phyloP scores from a whole-genome alignment of 768 basidiomycete genomes.

The Pleurotus citrinopileatus region DNA sequence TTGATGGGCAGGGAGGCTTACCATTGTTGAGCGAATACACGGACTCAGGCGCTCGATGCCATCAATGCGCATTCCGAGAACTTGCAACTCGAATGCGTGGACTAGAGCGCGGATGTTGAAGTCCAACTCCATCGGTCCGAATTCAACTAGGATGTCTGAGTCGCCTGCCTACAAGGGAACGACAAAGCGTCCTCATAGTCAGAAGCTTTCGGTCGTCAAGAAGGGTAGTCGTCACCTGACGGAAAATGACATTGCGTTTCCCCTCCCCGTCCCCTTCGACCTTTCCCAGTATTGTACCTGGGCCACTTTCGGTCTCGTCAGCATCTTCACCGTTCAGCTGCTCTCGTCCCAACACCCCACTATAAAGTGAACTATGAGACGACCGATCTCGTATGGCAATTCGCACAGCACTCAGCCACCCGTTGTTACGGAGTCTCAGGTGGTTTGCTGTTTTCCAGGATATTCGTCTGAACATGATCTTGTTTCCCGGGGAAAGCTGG shows the following conservation, averaged over 20 bases:
- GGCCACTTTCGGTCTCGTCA: conserved; percentile 28
- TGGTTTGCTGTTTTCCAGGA: conserved; percentile 37
- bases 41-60: conserved; percentile 43
- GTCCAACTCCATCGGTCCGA: conserved; percentile 52
- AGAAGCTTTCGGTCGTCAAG: neutral
- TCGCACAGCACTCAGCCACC: conserved; percentile 29
- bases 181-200: too few relatives aligned
- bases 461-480: conserved; percentile 50
- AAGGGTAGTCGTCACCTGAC: too few relatives aligned
- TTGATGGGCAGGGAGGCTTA: too few relatives aligned
- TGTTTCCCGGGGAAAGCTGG: conserved; percentile 56
- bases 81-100: conserved; percentile 47
- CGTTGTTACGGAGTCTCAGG: conserved; percentile 19
- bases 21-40: conserved; percentile 60
- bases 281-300: conserved; percentile 36
- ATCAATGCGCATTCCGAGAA: conserved; percentile 26
- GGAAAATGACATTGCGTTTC: conserved; percentile 40
- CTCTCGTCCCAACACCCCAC: neutral
- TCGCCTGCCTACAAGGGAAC: conserved; percentile 54
- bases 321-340: conserved; percentile 14
- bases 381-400: neutral
- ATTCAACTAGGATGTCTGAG: conserved; percentile 60
- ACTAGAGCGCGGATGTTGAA: conserved; percentile 53
- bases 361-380: neutral
- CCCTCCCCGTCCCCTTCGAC: conserved; percentile 14